Conservation (phyloP, 75 land plant species). For the Cupressus sempervirens region DNA sequence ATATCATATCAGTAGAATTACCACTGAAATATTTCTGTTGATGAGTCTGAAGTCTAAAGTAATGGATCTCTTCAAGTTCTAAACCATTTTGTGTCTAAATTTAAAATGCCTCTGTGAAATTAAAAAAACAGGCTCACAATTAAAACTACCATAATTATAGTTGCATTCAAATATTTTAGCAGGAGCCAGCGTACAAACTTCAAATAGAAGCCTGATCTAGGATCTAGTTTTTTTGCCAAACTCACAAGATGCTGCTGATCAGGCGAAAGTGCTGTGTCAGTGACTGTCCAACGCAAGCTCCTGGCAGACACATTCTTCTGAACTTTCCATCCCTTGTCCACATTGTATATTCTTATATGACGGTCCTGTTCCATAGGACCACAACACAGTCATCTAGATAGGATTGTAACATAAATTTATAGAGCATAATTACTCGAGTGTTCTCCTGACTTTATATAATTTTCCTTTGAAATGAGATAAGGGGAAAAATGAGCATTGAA, state of each 20-base stretch:
- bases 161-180: neutral
- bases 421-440: neutral
- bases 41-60: neutral
- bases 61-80: neutral
- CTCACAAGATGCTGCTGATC: conserved; percentile 80
- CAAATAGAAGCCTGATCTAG: conserved; percentile 1
- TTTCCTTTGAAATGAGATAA: neutral
- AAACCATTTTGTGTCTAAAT: neutral
- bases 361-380: conserved; percentile 48
- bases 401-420: neutral
- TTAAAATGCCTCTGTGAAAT: neutral
- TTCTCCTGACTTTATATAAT: neutral
- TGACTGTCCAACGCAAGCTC: conserved; percentile 83
- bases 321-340: conserved; percentile 66
- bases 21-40: neutral
- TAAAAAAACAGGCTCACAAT: neutral
- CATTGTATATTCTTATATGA: conserved; percentile 70
- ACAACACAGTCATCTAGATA: conserved; percentile 4
- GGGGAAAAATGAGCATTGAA: neutral
- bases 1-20: neutral
- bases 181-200: neutral
- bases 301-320: conserved; percentile 69
- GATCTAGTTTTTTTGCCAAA: neutral
- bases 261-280: conserved; percentile 89
- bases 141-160: neutral